Base-by-base conservation (phyloP, 2,329 filamentous ascomycete species). In the Penicillium freii region DNA sequence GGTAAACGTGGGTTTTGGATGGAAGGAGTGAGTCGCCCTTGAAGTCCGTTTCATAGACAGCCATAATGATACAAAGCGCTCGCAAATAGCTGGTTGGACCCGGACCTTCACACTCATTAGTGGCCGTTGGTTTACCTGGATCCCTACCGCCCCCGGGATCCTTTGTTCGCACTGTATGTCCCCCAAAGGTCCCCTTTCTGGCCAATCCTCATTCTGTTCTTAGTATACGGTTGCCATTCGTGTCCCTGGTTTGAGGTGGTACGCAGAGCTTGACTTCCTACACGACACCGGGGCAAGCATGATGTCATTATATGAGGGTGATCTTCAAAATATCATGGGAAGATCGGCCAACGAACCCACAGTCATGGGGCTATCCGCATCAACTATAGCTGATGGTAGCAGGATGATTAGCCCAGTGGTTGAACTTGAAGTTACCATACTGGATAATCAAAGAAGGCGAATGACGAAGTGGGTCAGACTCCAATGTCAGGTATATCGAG, bases 1-100 rank as follows among this genome's bases (percentile, higher is more conserved):
- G 48, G 48, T 15, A 21, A n/a, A 21, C 27, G n/a, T 5, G 25
- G 43, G 6, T 59, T 57, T 11, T 59, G 54, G 57, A 50, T 57
- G 23, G 49, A 54, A 48, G 57, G 42, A 19, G 21, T 50, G 21
- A 50, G 34, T 39, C 29, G 4, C 21, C 34, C 10, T 19, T 29
- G 11, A 50, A 19, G 6, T 10, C 10, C 11, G 7, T 19, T 38
- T 5, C 1, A 17, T 7, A 29, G n/a, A 29, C 11, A 49, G 11
- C 19, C 17, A 38, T 19, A 49, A 36, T 38, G 11, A 49, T 13
- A 38, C 17, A n/a, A 21, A 39, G 19, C 5, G 5, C 29, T 29
- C 33, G 7, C 13, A 27, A 27, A 9, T 29, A 50, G 47, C 21
- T 50, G 9, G 23, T 50, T 39, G 34, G 34, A 3, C 23, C 34